phyloP scores from a whole-genome alignment of 2,329 filamentous ascomycete genomes.

The Talaromyces sp. region DNA sequence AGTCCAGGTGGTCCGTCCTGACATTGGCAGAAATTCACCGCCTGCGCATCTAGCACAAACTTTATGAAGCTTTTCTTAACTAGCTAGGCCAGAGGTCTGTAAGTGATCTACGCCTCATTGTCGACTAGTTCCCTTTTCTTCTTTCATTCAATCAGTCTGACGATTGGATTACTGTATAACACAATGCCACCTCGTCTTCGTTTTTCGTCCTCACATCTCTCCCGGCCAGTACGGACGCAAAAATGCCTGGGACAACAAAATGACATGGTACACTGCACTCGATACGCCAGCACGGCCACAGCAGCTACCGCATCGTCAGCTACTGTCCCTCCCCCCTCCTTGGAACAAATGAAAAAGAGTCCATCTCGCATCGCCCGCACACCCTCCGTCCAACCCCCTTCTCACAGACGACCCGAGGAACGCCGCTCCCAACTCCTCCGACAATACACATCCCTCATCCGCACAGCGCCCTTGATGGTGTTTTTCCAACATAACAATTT shows the following conservation, averaged over 20 bases:
- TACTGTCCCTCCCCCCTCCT: slow-evolving; percentile 39
- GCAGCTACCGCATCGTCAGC: slow-evolving; percentile 50
- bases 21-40: slow-evolving; percentile 28
- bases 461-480: slow-evolving; percentile 78
- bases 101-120: not conserved
- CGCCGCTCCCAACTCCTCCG: slow-evolving; percentile 87
- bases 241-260: slow-evolving; percentile 39
- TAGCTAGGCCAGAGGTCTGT: not conserved
- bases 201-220: slow-evolving; percentile 37
- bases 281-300: slow-evolving; percentile 45
- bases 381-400: slow-evolving; percentile 72
- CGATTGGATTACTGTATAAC: not conserved
- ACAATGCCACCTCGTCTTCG: slow-evolving; percentile 56
- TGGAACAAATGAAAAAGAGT: slow-evolving; percentile 45
- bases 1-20: not conserved
- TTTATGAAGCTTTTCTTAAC: slow-evolving; percentile 16
- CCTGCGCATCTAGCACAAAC: slow-evolving; percentile 11
- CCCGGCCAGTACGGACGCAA: slow-evolving; percentile 35
- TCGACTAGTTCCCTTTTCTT: too few species aligned
- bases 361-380: slow-evolving; percentile 25
- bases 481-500: slow-evolving; percentile 82
- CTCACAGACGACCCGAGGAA: slow-evolving; percentile 78
- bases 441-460: slow-evolving; percentile 82
- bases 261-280: slow-evolving; percentile 32
- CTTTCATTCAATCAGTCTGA: not conserved